Conservation (phyloP, 2,329 filamentous ascomycete species). For the Aspergillus nomiae region DNA sequence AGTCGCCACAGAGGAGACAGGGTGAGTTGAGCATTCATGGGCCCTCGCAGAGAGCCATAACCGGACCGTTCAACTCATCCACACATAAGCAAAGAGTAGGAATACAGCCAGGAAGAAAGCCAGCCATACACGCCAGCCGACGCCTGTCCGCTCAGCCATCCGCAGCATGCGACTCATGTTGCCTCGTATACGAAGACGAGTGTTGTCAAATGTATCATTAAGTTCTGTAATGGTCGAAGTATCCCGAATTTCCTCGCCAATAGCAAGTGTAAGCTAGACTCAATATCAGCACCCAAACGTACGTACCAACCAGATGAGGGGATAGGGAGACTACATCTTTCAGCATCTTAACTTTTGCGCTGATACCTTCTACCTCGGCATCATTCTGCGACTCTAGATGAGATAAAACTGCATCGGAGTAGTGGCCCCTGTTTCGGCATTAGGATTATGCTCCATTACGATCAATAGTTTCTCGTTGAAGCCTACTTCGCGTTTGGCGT, state of each 20-base stretch:
- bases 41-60: not conserved
- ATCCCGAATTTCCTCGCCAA: slow-evolving; percentile 93
- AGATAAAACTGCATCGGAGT: slow-evolving; percentile 86
- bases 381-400: slow-evolving; percentile 97
- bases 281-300: slow-evolving; percentile 4
- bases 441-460: not conserved
- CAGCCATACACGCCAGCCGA: slow-evolving; percentile 94
- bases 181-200: slow-evolving; percentile 75
- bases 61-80: slow-evolving; percentile 67
- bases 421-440: slow-evolving; percentile 70
- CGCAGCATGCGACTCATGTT: slow-evolving; percentile 97
- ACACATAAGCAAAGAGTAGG: slow-evolving; percentile 86
- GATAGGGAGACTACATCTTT: slow-evolving; percentile 70
- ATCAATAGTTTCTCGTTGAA: not conserved
- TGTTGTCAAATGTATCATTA: slow-evolving; percentile 91
- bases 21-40: not conserved
- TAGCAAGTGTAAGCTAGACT: slow-evolving; percentile 78
- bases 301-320: not conserved
- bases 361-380: slow-evolving; percentile 82
- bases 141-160: slow-evolving; percentile 93
- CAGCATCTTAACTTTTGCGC: slow-evolving; percentile 83
- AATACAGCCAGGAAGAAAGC: slow-evolving; percentile 83
- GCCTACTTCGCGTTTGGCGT: slow-evolving; percentile 70
- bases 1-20: not conserved
- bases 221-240: slow-evolving; percentile 88